Evolutionary conservation across 805 yeast genomes (phyloP).

Genomic region (Myxozyma udenii): DNA sequence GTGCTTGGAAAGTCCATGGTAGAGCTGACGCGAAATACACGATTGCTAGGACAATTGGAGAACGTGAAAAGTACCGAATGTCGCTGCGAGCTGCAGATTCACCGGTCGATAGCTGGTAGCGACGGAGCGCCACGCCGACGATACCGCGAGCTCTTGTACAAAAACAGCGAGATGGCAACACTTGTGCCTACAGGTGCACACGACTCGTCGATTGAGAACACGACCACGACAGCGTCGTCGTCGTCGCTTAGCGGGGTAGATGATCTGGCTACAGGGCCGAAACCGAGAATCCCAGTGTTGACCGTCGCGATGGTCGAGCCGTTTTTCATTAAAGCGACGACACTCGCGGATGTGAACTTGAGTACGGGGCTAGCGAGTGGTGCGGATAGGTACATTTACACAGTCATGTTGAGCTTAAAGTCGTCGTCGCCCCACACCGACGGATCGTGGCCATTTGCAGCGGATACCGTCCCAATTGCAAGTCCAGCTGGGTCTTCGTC

Average conservation of each 20-base stretch:
- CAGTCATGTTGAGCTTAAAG: constrained; percentile 3
- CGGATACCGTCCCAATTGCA: constrained; percentile 5
- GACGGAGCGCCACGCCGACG: constrained; percentile 1
- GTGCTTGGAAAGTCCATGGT: too few relatives aligned
- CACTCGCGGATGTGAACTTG: constrained; percentile 13
- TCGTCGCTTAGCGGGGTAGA: neutral
- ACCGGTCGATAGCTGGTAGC: neutral
- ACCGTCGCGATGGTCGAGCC: constrained; percentile 24
- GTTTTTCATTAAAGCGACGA: constrained; percentile 21
- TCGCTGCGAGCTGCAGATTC: constrained; percentile 20
- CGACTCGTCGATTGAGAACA: neutral
- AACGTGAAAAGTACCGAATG: constrained; percentile 13
- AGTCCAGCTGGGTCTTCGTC: neutral
- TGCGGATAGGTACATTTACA: neutral
- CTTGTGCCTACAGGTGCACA: constrained; percentile 5
- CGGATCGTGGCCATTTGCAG: constrained; percentile 21
- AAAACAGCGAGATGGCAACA: constrained; percentile 21
- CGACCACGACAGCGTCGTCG: neutral
- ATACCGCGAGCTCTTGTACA: constrained; percentile 8
- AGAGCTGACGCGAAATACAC: too few relatives aligned
- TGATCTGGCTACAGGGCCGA: neutral
- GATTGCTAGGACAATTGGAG: too few relatives aligned
- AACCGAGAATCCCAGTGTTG: neutral
- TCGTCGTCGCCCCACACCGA: constrained; percentile 12
- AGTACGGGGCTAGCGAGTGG: constrained; percentile 3